Percentiles rank a stretch among this genome's conserved stretches.
These are phyloP conservation scores for Clitopilus hobsonii DNA, from an alignment of 768 basidiomycete genomes.

Conservation along the genomic window DNA sequence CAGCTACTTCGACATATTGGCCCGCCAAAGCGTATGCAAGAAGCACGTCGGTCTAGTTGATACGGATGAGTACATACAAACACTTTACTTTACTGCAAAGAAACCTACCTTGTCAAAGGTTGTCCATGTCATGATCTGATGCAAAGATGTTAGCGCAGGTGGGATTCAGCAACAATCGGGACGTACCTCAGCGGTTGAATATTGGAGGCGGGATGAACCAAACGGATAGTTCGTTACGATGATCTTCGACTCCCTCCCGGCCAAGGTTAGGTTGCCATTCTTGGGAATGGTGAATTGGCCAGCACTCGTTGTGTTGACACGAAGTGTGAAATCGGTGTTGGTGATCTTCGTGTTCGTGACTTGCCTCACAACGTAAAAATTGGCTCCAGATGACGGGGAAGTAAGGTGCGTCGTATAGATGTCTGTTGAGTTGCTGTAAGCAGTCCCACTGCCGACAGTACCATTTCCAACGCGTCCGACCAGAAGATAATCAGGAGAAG, in stretches of 20 bases:
- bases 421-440: conserved; percentile 28
- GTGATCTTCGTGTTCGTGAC: conserved; percentile 38
- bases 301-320: conserved; percentile 41
- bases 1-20: conserved; percentile 26
- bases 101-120: conserved; percentile 25
- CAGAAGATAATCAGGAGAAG: conserved; percentile 58
- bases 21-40: conserved; percentile 33
- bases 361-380: conserved; percentile 61
- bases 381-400: conserved; percentile 47
- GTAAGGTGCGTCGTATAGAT: conserved; percentile 49
- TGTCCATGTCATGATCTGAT: conserved; percentile 34
- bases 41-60: conserved; percentile 23
- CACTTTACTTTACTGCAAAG: not conserved
- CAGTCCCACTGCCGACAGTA: conserved; percentile 31
- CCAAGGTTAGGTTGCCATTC: conserved; percentile 43
- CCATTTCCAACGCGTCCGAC: conserved; percentile 59
- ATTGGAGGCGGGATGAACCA: conserved; percentile 46
- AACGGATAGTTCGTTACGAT: conserved; percentile 61
- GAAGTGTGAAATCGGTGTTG: conserved; percentile 35
- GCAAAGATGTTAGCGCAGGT: not conserved
- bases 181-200: conserved; percentile 56
- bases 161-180: not conserved
- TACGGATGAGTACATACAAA: not conserved
- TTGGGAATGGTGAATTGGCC: conserved; percentile 36
- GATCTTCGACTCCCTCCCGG: conserved; percentile 61